Percentiles rank a stretch among this genome's conserved stretches.
Evolutionary conservation across 192 early-diverging fungal genomes (phyloP).

Genomic region (Coemansia reversa): DNA sequence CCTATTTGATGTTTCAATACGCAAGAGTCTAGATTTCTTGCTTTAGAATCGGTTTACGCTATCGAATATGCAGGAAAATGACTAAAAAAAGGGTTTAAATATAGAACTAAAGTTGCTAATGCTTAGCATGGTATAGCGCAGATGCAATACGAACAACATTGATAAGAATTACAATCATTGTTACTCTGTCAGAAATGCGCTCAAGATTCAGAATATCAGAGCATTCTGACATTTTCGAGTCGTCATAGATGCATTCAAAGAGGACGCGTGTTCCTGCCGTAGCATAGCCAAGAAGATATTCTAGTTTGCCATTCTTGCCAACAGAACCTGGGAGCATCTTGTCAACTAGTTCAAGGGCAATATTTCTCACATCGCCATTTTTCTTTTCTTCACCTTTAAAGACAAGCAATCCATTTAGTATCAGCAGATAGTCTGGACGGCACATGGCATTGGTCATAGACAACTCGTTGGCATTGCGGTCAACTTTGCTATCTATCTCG

Average conservation of each 20-base stretch:
- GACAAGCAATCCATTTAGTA: constrained; percentile 37
- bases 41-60: neutral
- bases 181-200: constrained; percentile 24
- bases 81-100: constrained; percentile 4
- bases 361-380: constrained; percentile 23
- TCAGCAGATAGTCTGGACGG: constrained; percentile 44
- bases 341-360: constrained; percentile 33
- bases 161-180: constrained; percentile 32
- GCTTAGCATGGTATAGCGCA: constrained; percentile 11
- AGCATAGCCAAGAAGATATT: constrained; percentile 41
- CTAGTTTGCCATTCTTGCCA: constrained; percentile 26
- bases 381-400: constrained; percentile 54
- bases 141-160: constrained; percentile 33
- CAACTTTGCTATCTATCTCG: constrained; percentile 18
- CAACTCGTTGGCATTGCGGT: constrained; percentile 39
- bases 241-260: constrained; percentile 42
- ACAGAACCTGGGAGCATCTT: constrained; percentile 37
- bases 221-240: constrained; percentile 36
- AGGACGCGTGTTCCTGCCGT: constrained; percentile 39
- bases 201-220: constrained; percentile 33
- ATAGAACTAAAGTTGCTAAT: neutral
- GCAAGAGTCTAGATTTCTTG: too few species aligned
- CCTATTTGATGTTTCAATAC: too few species aligned
- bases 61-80: neutral
- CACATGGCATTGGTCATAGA: constrained; percentile 24